Conservation (phyloP, 2,329 filamentous ascomycete species). For the Pseudopithomyces chartarum region DNA sequence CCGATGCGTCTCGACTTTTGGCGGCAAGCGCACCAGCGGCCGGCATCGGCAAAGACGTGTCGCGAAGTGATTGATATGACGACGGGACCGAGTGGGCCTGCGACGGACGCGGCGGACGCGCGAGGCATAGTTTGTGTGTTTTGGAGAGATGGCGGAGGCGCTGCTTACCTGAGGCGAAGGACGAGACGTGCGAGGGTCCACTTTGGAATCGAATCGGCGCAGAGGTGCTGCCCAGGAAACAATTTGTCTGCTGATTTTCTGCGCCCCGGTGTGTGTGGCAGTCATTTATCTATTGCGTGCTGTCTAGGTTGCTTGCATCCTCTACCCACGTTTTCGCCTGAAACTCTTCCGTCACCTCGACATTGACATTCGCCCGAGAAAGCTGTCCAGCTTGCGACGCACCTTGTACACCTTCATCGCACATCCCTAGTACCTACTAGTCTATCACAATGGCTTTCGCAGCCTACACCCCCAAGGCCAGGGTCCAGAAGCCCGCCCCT, state of each 20-base stretch:
- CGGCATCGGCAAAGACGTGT: slow-evolving; percentile 11
- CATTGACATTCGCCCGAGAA: not conserved
- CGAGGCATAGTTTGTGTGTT: not conserved
- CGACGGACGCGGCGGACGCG: not conserved
- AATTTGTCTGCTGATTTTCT: slow-evolving; percentile 6
- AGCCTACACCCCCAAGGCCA: slow-evolving; percentile 43
- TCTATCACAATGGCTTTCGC: slow-evolving; percentile 36
- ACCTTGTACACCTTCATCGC: slow-evolving; percentile 14
- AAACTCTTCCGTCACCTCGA: slow-evolving; percentile 4
- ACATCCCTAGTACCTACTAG: slow-evolving; percentile 7
- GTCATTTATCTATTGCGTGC: not conserved
- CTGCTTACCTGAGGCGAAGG: not conserved
- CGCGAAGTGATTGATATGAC: not conserved
- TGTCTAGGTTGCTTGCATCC: slow-evolving; percentile 10
- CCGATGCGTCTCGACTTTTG: slow-evolving; percentile 28
- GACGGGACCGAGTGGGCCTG: not conserved
- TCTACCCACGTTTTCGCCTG: slow-evolving; percentile 1
- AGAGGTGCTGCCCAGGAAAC: not conserved
- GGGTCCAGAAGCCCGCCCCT: slow-evolving; percentile 48
- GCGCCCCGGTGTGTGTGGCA: not conserved
- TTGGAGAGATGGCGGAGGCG: not conserved
- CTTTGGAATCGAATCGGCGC: not conserved
- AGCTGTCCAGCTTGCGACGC: not conserved
- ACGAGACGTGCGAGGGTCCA: not conserved
- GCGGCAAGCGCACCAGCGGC: not conserved